Evolutionary conservation across 2,329 filamentous ascomycete species (phyloP), one percentile per base, ranked within the genome.

Genomic region (Neonectria punicea): DNA sequence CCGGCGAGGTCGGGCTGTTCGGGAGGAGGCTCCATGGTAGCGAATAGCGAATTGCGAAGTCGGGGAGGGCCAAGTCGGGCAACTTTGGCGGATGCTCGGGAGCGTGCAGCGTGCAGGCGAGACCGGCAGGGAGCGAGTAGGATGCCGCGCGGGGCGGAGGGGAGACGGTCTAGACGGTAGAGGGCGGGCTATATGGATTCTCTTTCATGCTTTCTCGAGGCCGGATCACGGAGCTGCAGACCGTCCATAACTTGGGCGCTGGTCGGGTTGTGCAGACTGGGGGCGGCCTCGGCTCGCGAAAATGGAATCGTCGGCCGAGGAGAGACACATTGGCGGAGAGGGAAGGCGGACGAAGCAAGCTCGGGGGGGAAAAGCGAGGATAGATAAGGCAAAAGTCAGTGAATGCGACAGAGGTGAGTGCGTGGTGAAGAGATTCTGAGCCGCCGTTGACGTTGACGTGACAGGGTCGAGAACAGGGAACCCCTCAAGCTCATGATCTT

Each of bases 251-350:
- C 76, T 79, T 72, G 71, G 68, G 67, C 67, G 64, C 72, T 58
- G 68, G 72, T 74, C 65, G 65, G 56, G 65, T 50, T 68, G 67
- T 66, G 63, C 69, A 62, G 63, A 63, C 57, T 74, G 72, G 69
- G 61, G 73, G 70, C 69, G 73, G 76, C 73, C 74, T 78, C 75
- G 78, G 77, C 73, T 79, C 74, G 75, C 72, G 75, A 72, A 73
- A 73, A 76, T 79, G 70, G 73, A 74, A 72, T 72, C 74, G 77
- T 73, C 69, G 75, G 77, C 74, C 71, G 66, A 72, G 72, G 68
- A 73, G 74, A 76, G 73, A 76, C 73, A 78, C 78, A 80, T 80
- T 80, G 73, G 76, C 69, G 71, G 62, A 70, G 72, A 76, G 72
- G 18, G 56, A 43, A 50, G 61, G 56, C 28, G 50, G 53, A 53